Conservation (phyloP, 306 rosid species). For the Dalbergia oliveri region DNA sequence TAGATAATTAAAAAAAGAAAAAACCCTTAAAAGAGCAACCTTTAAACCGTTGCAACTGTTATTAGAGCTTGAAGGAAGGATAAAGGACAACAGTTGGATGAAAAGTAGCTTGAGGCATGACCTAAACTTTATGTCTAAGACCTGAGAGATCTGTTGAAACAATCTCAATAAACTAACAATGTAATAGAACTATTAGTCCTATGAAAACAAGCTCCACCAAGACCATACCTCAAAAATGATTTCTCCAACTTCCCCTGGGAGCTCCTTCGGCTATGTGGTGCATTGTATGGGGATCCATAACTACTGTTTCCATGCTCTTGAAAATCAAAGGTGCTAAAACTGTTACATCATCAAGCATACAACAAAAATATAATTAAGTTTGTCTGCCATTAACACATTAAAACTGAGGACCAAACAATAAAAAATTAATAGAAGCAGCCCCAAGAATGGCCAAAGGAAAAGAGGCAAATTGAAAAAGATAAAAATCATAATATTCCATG, state of each 20-base stretch:
- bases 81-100: conserved; percentile 15
- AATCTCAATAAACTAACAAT: conserved; percentile 8
- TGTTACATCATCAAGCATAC: conserved; percentile 46
- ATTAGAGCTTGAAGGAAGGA: conserved; percentile 17
- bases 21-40: not conserved
- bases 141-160: not conserved
- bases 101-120: not conserved
- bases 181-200: not conserved
- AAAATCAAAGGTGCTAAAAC: conserved; percentile 85
- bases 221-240: conserved; percentile 85
- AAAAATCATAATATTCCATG: not conserved
- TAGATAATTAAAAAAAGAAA: not conserved
- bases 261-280: conserved; percentile 68
- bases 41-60: conserved; percentile 26
- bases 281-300: conserved; percentile 79
- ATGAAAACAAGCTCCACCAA: conserved; percentile 8
- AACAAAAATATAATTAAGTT: conserved; percentile 28
- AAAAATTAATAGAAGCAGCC: conserved; percentile 1
- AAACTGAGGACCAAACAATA: conserved; percentile 1
- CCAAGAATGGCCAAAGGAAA: too few species aligned
- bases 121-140: not conserved
- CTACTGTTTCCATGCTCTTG: conserved; percentile 79
- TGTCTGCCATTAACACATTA: not conserved
- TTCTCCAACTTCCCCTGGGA: conserved; percentile 99
- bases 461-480: conserved; percentile 4